Evolutionary conservation across 1,139 yeast species (phyloP).

Genomic region (Yamadazyma kanchanaburiensis): DNA sequence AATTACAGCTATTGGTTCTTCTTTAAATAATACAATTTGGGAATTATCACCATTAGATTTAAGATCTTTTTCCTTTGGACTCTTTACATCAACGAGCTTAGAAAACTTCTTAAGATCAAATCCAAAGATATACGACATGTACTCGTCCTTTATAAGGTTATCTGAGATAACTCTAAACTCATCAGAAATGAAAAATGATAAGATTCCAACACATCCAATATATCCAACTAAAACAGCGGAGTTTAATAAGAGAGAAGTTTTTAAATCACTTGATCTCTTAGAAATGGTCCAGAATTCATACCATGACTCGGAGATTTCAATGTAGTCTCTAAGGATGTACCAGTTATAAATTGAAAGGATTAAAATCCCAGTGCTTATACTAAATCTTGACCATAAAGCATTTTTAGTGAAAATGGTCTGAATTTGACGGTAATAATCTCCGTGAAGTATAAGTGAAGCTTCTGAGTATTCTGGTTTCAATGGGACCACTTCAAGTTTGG

Average conservation of each 20-base stretch:
- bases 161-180: conserved; percentile 46
- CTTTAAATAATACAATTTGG: conserved; percentile 56
- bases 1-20: conserved; percentile 63
- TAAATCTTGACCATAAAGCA: conserved; percentile 48
- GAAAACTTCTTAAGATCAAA: conserved; percentile 50
- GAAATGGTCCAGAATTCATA: conserved; percentile 30
- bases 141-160: conserved; percentile 28
- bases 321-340: conserved; percentile 33
- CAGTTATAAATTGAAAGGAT: conserved; percentile 17
- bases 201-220: conserved; percentile 14
- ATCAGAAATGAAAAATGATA: conserved; percentile 33
- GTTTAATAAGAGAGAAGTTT: conserved; percentile 20
- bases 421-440: conserved; percentile 59
- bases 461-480: conserved; percentile 56
- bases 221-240: conserved; percentile 22
- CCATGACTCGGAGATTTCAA: conserved; percentile 31
- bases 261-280: conserved; percentile 21
- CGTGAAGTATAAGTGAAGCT: conserved; percentile 59
- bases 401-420: conserved; percentile 49
- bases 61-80: conserved; percentile 24
- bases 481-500: conserved; percentile 43
- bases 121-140: conserved; percentile 48
- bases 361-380: conserved; percentile 22
- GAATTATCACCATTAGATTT: conserved; percentile 42
- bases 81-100: conserved; percentile 19